phyloP scores from a whole-genome alignment of 2,329 filamentous ascomycete species.

The Colletotrichum truncatum region DNA sequence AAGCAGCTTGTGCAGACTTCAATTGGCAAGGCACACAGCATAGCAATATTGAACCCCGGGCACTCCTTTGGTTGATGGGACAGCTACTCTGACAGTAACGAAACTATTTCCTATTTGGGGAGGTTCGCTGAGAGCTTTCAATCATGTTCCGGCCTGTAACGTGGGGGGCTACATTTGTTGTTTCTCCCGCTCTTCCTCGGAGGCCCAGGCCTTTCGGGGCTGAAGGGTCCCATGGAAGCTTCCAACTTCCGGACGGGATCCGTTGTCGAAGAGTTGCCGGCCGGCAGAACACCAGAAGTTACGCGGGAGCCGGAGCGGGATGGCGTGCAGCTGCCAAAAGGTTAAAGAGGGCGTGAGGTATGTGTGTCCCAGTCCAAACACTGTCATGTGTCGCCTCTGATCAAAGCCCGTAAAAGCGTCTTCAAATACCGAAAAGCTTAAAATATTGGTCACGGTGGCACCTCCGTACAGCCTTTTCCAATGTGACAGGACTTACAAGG shows the following conservation, averaged over 20 bases:
- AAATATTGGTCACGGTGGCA: conserved; percentile 4
- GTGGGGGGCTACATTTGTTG: not conserved
- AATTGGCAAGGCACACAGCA: not conserved
- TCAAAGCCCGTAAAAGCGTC: conserved; percentile 28
- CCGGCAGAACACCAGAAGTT: not conserved
- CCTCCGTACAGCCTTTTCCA: not conserved
- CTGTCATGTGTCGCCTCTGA: conserved; percentile 27
- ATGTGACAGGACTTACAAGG: conserved; percentile 4
- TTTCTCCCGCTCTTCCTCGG: conserved; percentile 14
- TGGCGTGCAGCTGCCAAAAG: conserved; percentile 31
- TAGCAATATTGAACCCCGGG: not conserved
- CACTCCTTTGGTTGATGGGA: not conserved
- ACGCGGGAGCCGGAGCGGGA: conserved; percentile 21
- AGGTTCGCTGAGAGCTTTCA: not conserved
- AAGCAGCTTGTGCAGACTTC: not conserved
- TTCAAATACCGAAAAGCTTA: conserved; percentile 29
- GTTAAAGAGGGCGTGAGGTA: conserved; percentile 11
- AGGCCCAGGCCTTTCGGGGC: not conserved
- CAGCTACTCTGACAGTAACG: not conserved
- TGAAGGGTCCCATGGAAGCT: conserved; percentile 9
- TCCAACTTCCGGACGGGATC: conserved; percentile 17
- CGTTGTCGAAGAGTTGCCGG: conserved; percentile 17
- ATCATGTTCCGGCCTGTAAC: not conserved
- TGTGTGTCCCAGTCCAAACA: conserved; percentile 21
- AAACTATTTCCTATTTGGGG: not conserved